Base-by-base conservation (phyloP, 495 filamentous ascomycete species). In the Neurospora pannonica region DNA sequence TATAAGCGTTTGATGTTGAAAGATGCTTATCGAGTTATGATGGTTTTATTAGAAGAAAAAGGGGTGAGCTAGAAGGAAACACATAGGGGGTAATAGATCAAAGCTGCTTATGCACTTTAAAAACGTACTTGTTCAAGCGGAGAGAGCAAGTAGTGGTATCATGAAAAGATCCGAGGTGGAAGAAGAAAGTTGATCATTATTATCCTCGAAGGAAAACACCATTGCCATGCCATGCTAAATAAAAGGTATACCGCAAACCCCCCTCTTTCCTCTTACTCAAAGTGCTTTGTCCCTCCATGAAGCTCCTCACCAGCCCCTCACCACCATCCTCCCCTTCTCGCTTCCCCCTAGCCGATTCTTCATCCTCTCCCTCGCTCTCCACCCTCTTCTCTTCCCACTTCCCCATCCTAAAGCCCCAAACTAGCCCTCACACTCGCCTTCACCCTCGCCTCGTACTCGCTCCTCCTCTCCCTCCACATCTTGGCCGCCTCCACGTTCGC, bases 401-500 rank as follows among this genome's bases (percentile, higher is more conserved):
- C 13, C 48, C 46, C 54, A 37, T 54, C n/a, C 79, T 74, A 89
- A 74, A 89, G 82, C 4, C 87, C 87, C 72, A 89, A 78, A 86
- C 86, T 88, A 72, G 85, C 77, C 72, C 84, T 80, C 71, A 87
- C 94, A 77, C 94, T 92, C 74, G 94, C 91, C 76, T 92, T 87
- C 24, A 98, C 94, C 83, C 88, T 91, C 83, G 87, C 85, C 88
- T 98, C 95, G 84, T 97, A 99, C 80, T 94, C 93, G 36, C 78
- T 79, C 77, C 94, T 89, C 77, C 90, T 84, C 77, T 98, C 97
- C 72, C 96, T 89, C 96, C 96, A 99, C 94, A 98, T 97, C 87
- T 97, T 94, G 71, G 97, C 96, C 34, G 96, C 96, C 86, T 99
- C 97, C 73, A 98, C 90, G 84, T 99, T 99, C 73, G 96, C 96